Evolutionary conservation across 257 asterid species (phyloP), one percentile per base, ranked within the genome.

Genomic region (Echium plantagineum): DNA sequence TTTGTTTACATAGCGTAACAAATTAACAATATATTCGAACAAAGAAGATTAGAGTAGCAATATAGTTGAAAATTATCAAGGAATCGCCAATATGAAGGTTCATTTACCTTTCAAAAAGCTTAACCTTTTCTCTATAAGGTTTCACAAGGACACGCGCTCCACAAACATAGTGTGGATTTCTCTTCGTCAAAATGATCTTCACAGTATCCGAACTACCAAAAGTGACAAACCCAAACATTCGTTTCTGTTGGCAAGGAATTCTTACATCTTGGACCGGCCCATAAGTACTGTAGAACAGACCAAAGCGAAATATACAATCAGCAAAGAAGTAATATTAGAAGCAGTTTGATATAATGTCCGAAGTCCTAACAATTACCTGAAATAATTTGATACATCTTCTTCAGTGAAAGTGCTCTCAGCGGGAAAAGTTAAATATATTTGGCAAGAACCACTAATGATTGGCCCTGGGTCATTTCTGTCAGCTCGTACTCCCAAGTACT

Each of bases 91-190:
- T 42, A 42, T 2, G 16, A 42, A 42, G 12, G 49, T 42, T 42
- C 3, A 9, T 42, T 42, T 42, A 42, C 49, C 49, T 42, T 42
- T 42, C 49, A 42, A 10, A 42, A 42, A 42, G 49, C 49, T 42
- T 42, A 3, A 15, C 10, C 73, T 90, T 90, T 65, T 90, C 98
- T 58, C 91, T 62, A 56, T 90, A 90, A 7, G 95, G 98, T 74
- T 90, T 90, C 65, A 85, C 98, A 49, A 87, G 98, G 19, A 90
- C 91, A 24, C 98, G 98, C 63, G 96, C 85, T 42, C 86, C 95
- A 53, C 94, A 83, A 22, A 90, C 85, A 66, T 64, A 85, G 70
- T 90, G 98, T 24, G 98, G 98, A 75, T 85, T 90, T 51, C 91
- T 93, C 69, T 75, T 85, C 0, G 87, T 75, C 75, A 90, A 69